phyloP scores from a whole-genome alignment of 2,329 filamentous ascomycete genomes.

The Fusarium miscanthi region DNA sequence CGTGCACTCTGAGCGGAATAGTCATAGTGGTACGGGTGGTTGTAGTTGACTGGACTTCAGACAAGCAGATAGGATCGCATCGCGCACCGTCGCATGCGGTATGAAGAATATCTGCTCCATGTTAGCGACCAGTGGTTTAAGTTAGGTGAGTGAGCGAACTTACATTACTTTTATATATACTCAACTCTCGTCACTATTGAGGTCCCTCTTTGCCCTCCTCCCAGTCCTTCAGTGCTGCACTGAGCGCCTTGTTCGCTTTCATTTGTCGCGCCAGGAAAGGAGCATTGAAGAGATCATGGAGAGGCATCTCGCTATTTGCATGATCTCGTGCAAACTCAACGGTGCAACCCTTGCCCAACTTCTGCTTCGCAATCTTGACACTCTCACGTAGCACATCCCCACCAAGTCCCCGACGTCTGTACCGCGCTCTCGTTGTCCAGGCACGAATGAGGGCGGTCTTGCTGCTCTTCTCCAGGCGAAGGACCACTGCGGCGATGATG shows the following conservation, averaged over 20 bases:
- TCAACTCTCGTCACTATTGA: background rate
- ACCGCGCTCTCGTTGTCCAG: constrained; percentile 80
- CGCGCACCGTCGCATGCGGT: background rate
- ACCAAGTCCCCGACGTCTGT: constrained; percentile 77
- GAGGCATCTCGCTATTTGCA: constrained; percentile 73
- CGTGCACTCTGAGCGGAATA: background rate
- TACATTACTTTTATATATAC: background rate
- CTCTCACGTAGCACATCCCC: constrained; percentile 78
- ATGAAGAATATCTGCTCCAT: background rate
- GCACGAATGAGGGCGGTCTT: constrained; percentile 76
- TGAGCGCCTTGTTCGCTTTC: constrained; percentile 61
- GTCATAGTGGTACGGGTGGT: background rate
- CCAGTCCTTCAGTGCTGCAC: constrained; percentile 40
- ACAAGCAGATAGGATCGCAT: background rate
- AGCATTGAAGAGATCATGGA: constrained; percentile 69
- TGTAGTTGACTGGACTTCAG: background rate
- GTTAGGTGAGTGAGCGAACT: background rate
- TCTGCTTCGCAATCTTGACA: constrained; percentile 70
- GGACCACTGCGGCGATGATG: constrained; percentile 76
- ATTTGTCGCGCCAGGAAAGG: constrained; percentile 67
- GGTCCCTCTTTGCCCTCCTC: constrained; percentile 10
- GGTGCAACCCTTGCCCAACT: constrained; percentile 68
- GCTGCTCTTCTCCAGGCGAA: constrained; percentile 63
- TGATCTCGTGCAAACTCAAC: constrained; percentile 80
- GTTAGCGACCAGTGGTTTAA: background rate